Base-by-base conservation (phyloP, 257 asterid species). In the Lantana camara region DNA sequence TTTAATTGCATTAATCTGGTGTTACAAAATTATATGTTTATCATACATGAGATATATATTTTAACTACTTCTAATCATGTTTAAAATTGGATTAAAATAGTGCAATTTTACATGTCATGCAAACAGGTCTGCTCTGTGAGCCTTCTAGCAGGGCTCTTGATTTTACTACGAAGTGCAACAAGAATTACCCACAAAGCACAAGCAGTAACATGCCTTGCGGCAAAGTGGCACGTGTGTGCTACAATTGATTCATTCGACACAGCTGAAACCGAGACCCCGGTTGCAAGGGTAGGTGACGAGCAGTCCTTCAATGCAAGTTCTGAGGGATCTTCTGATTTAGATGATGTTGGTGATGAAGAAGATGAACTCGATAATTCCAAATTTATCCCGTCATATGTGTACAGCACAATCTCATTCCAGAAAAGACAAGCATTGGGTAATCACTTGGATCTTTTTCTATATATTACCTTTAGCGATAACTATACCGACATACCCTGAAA, bases 201-300 rank as follows among this genome's bases (percentile, higher is more conserved):
- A 29, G 82, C 92, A 0, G 90, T 94, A 49, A 81, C 92, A 6
- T 83, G 97, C 84, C 90, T 93, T n/a, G 97, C 99, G 0, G 86
- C 99, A 6, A 93, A 90, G 81, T 93, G 99, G 99, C 96, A 93
- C 17, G 97, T 85, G 4, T 79, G 95, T 46, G 97, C 97, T 35
- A 90, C 97, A 0, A 67, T 93, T 1, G 95, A 90, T 75, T 84
- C 89, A 1, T 87, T 85, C 11, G 96, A 85, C 5, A 48, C 87
- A 9, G 42, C 73, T 0, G 91, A 87, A 24, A 45, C 54, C 4
- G 96, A 81, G 64, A 84, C 89, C 66, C 90, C 93, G 0, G 65
- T 54, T 9, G 57, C 58, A 30, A 54, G 58, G 9, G 22, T 57
- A 19, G 55, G 29, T 10, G 70, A 41, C 44, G 61, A 68, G 46